Base-by-base conservation (phyloP, 176 grass and related monocot species). In the Cenchrus americanus region DNA sequence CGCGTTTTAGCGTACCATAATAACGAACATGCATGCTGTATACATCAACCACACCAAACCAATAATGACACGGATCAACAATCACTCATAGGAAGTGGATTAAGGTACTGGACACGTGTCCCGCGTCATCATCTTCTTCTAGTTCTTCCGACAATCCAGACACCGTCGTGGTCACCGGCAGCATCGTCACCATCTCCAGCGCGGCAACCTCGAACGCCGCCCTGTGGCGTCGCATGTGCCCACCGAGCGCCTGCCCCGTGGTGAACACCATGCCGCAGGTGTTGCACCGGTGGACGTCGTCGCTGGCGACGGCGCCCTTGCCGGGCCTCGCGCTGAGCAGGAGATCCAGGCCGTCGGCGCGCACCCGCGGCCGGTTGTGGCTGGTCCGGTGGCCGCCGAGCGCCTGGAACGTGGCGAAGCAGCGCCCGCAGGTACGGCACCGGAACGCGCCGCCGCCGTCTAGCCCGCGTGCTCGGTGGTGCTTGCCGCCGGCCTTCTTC, bases 371-470 rank as follows among this genome's bases (percentile, higher is more conserved):
- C 41, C 79, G 92, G 44, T 84, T 91, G 82, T 93, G 91, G 75
- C 91, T 93, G n/a, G 88, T 90, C 2, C 81, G 85, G 77, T 90
- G 91, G 0, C 91, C 88, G 21, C 91, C 91, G 0, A 93, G 86
- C 43, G 88, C 88, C 77, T 93, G 91, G 83, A 93, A 93, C 8
- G 91, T 24, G 1, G 82, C 17, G 76, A 93, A 93, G 21, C 73
- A 91, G 92, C 86, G 89, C 14, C 69, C 62, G 80, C 92, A 94
- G 1, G 89, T 94, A 60, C 79, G 82, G 80, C 89, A 91, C 62
- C 82, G 27, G 43, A 89, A 94, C 2, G 27, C 27, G 27, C 27
- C 85, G 5, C 81, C 55, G 55, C 8, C 86, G 4, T 7, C 80
- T 6, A 71, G 43, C 44, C 27, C 27, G 1, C 40, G 71, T 52